Evolutionary conservation across 495 filamentous ascomycete species (phyloP).

Genomic region (Bombardia bombarda): DNA sequence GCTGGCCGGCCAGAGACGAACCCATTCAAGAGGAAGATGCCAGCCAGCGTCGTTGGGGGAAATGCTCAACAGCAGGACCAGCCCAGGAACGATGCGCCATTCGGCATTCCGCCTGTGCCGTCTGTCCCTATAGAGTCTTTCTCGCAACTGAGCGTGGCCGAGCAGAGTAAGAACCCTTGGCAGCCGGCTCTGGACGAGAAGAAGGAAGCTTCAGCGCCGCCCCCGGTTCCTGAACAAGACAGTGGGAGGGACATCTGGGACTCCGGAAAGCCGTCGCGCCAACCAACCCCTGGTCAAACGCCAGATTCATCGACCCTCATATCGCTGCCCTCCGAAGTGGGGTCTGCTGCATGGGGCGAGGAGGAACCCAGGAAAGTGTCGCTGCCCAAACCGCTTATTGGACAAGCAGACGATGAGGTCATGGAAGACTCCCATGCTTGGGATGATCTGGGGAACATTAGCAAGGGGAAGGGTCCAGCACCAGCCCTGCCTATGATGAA

Average conservation of each 20-base stretch:
- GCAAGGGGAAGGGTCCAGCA: constrained; percentile 26
- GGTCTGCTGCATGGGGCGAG: constrained; percentile 28
- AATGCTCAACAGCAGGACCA: too few relatives aligned
- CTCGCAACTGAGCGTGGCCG: constrained; percentile 29
- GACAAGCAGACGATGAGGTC: constrained; percentile 17
- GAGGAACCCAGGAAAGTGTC: constrained; percentile 12
- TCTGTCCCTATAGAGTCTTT: constrained; percentile 20
- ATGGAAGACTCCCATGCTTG: constrained; percentile 35
- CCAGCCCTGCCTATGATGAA: constrained; percentile 8
- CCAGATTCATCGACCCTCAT: constrained; percentile 19
- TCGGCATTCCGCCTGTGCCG: constrained; percentile 18
- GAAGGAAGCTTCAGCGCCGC: constrained; percentile 7
- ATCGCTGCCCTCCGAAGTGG: constrained; percentile 23
- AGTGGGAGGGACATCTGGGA: constrained; percentile 26
- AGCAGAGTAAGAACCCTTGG: constrained; percentile 45
- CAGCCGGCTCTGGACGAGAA: constrained; percentile 31
- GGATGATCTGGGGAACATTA: constrained; percentile 29
- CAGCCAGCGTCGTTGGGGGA: too few relatives aligned
- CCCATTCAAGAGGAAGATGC: constrained; percentile 42
- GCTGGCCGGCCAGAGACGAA: constrained; percentile 37
- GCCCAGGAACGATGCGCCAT: constrained; percentile 1
- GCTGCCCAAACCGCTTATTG: constrained; percentile 7
- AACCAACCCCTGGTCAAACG: constrained; percentile 17
- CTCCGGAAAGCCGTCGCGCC: constrained; percentile 24
- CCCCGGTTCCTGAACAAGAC: constrained; percentile 22